Evolutionary conservation across 768 basidiomycete genomes (phyloP).

Genomic region (Naganishia randhawae): DNA sequence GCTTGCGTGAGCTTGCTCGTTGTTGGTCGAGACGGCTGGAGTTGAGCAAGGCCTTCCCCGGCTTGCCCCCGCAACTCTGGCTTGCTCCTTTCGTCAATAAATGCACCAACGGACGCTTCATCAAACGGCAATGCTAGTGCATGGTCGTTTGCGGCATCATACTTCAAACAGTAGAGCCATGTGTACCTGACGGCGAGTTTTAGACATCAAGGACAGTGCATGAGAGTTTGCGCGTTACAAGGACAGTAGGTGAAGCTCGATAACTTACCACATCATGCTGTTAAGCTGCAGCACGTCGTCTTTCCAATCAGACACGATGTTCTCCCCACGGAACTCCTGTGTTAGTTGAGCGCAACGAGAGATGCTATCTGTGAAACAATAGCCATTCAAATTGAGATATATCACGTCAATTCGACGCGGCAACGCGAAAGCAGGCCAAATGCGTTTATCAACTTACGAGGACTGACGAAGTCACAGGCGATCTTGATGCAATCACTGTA

Average conservation of each 20-base stretch:
- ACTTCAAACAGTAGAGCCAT: conserved; percentile 6
- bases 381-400: background rate
- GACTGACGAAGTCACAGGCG: conserved; percentile 88
- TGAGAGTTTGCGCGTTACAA: background rate
- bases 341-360: conserved; percentile 78
- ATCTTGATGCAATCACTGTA: conserved; percentile 94
- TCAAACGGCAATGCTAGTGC: conserved; percentile 6
- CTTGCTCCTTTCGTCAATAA: conserved; percentile 4
- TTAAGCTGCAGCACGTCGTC: conserved; percentile 86
- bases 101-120: background rate
- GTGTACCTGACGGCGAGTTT: background rate
- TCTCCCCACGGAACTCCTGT: conserved; percentile 83
- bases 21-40: background rate
- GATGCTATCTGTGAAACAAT: conserved; percentile 63
- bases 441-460: conserved; percentile 49
- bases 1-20: background rate
- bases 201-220: background rate
- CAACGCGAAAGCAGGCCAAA: background rate
- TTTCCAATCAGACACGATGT: conserved; percentile 83
- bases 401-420: too few species aligned
- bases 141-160: background rate
- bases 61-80: background rate
- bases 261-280: conserved; percentile 80
- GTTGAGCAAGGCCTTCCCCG: conserved; percentile 2
- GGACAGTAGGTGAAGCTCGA: too few species aligned